Percentiles rank a stretch among this genome's conserved stretches.
These are phyloP conservation scores for Entonaema liquescens DNA, from an alignment of 495 filamentous ascomycete species.

Conservation along the genomic window DNA sequence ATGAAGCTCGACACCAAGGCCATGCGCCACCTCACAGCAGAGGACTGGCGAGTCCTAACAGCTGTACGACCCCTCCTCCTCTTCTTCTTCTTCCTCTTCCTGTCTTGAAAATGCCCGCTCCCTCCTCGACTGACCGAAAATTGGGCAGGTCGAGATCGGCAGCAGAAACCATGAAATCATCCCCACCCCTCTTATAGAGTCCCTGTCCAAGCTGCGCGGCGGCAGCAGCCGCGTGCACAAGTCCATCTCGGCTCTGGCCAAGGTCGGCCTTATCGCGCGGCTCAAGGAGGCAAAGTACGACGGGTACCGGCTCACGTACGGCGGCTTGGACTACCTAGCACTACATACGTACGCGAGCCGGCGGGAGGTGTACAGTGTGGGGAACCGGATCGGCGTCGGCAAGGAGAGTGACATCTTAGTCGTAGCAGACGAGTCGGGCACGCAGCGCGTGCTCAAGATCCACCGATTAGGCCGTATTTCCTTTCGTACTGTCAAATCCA, in stretches of 20 bases:
- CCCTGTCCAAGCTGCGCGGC: slow-evolving; percentile 81
- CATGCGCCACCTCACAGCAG: slow-evolving; percentile 87
- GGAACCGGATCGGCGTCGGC: slow-evolving; percentile 93
- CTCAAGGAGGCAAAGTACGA: slow-evolving; percentile 98
- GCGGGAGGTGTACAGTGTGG: slow-evolving; percentile 84
- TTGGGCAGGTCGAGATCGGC: slow-evolving; percentile 81
- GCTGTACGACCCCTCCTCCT: slow-evolving; percentile 67
- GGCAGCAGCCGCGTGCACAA: slow-evolving; percentile 82
- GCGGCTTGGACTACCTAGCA: slow-evolving; percentile 95
- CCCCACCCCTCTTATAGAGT: slow-evolving; percentile 85
- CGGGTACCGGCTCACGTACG: slow-evolving; percentile 96
- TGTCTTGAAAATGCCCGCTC: neutral
- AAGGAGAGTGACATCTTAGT: slow-evolving; percentile 98
- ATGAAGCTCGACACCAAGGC: slow-evolving; percentile 96
- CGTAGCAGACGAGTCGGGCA: slow-evolving; percentile 73
- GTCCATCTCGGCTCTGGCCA: slow-evolving; percentile 88
- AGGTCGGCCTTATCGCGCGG: slow-evolving; percentile 88
- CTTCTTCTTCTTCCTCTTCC: no score
- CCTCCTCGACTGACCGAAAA: slow-evolving; percentile 6
- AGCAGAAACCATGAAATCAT: slow-evolving; percentile 97
- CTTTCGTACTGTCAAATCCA: slow-evolving; percentile 93
- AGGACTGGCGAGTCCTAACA: slow-evolving; percentile 95
- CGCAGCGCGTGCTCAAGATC: slow-evolving; percentile 85
- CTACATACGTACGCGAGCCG: slow-evolving; percentile 85
- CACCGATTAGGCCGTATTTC: slow-evolving; percentile 95